A percentile compares a stretch with the other conserved stretches of the same genome.
Conservation (phyloP, 148 eudicot species). For the Cornus kousa region DNA sequence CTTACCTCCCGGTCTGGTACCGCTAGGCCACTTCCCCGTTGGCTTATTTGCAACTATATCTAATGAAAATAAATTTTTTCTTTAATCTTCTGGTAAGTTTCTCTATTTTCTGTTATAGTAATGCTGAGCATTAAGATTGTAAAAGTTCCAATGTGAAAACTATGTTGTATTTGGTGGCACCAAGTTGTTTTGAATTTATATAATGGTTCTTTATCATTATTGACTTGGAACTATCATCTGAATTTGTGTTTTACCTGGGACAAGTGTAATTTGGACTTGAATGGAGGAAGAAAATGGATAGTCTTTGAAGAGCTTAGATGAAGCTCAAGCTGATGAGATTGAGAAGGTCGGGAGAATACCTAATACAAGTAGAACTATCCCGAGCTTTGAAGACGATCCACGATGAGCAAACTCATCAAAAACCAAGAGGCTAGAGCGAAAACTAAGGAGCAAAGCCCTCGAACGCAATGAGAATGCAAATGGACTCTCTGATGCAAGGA, state of each 20-base stretch:
- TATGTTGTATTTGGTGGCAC: background rate
- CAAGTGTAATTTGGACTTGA: too few species aligned
- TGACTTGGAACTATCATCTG: too few species aligned
- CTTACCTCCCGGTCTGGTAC: too few species aligned
- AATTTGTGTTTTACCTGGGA: too few species aligned
- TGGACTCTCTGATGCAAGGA: constrained; percentile 25
- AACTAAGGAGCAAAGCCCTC: constrained; percentile 33
- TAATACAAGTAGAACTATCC: too few species aligned
- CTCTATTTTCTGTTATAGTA: too few species aligned
- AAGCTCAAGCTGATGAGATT: constrained; percentile 30
- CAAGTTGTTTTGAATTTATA: background rate
- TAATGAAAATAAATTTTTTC: too few species aligned
- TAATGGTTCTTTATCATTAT: background rate
- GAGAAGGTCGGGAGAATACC: too few species aligned
- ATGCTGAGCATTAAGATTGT: background rate
- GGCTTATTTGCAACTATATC: too few species aligned
- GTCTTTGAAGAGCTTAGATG: constrained; percentile 60
- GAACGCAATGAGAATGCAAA: constrained; percentile 32
- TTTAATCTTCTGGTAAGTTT: too few species aligned
- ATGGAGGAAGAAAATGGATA: constrained; percentile 37
- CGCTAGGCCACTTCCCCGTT: too few species aligned
- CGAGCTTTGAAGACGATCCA: background rate
- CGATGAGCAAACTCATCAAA: constrained; percentile 35
- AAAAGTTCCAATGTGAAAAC: too few species aligned
- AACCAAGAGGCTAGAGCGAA: constrained; percentile 36